Evolutionary conservation across 2,329 filamentous ascomycete genomes (phyloP), one percentile per base, ranked within the genome.

Genomic region (Ploettnerulaceae sp.): DNA sequence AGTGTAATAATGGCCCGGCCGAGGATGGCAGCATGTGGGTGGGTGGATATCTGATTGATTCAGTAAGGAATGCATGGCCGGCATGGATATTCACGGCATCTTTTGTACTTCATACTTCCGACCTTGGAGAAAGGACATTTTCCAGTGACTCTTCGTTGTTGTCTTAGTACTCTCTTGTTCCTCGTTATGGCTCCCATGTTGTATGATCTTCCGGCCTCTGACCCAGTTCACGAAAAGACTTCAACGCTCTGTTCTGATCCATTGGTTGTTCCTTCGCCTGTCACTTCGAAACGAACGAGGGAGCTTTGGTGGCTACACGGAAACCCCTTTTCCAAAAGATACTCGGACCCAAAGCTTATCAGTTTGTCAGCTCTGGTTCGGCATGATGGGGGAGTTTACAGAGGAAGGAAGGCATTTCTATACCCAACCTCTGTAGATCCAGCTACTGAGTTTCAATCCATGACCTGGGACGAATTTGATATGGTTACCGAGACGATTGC

Each of bases 231-330:
- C 15, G 25, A 31, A 6, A 49, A 52, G 35, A 8, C 22, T 3
- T 17, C 44, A 26, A 31, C 32, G n/a, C 40, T 47, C 14, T 62
- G 59, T 48, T 61, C 58, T 14, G 59, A 62, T 36, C 52, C 58
- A 9, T 53, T 51, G 4, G 57, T 64, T 18, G 39, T 62, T 36
- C 57, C 56, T 11, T 54, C 58, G 28, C 45, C 52, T 5, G 40
- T 53, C 20, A 57, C 58, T 7, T 54, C 58, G 9, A 53, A 54
- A 35, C 51, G 51, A 33, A 49, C 52, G 2, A 59, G 55, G 35
- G 55, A 61, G 8, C 51, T 63, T n/a, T 65, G 62, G 61, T 58
- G 51, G 47, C 45, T 61, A 12, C 62, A 65, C 49, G 63, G 63
- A 4, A 54, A 63, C 42, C 59, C 58, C 40, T 59, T 61, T 45